Evolutionary conservation across 805 yeast genomes (phyloP), one percentile per base, ranked within the genome.

Genomic region (Pichia scutulata): DNA sequence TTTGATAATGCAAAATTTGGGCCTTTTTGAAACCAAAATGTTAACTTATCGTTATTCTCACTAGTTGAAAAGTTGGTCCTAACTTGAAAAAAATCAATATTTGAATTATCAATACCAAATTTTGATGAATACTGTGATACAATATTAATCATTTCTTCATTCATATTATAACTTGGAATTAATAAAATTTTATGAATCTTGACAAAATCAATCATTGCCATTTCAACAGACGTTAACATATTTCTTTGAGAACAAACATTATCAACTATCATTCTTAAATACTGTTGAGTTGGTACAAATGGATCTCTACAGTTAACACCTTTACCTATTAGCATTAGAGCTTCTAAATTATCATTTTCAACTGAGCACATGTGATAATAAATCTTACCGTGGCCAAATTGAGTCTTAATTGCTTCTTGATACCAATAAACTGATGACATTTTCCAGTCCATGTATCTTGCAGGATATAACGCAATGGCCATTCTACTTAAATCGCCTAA

Each of bases 351-450:
- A 63, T 81, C 84, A 61, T 81, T 85, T 63, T 87, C 92, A 4
- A 88, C 95, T 0, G 95, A 86, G 44, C 93, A 86, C 77, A 84
- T 83, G 63, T 88, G 96, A 60, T 88, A 88, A 60, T 87, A 88
- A 19, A 87, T 76, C 63, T 89, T 86, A 2, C 96, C 96, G 59
- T 84, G 89, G 2, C 93, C 90, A 60, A 82, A 86, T 55, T 82
- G 81, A 16, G 85, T 77, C 57, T 78, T 77, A 78, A 86, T 77
- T 4, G 95, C 82, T 25, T 80, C 73, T 24, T 79, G 73, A 60
- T 88, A 88, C 96, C 96, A 88, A 63, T 81, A 80, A 63, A 86
- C 89, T 1, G 95, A 84, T 51, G 88, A 77, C 19, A 82, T 66
- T 63, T 86, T 85, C 96, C 96, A 88, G 65, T 88, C 95, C 55